Base-by-base conservation (phyloP, 108 stramenopile species). In the Nitzschia putrida region DNA sequence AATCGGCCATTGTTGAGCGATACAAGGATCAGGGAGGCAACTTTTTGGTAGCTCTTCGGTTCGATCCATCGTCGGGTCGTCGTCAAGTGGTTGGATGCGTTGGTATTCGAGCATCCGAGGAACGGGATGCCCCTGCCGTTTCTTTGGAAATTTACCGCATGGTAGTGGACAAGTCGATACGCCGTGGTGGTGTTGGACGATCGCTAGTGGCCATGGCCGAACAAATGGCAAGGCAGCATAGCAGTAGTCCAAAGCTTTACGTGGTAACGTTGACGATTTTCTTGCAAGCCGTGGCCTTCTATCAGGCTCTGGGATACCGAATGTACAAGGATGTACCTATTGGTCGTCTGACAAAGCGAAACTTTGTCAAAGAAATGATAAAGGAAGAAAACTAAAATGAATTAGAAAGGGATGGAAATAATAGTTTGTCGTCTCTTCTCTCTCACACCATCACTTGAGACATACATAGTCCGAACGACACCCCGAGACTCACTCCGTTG, bases 141-240 rank as follows among this genome's bases (percentile, higher is more conserved):
- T 77, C 78, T 11, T 80, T 80, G 59, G 88, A 93, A 77, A 70
- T 93, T 21, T 64, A 78, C 53, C 77, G 88, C 8, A 57, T 93
- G 40, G 82, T 77, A 37, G 91, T 93, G 5, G 76, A 89, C 41
- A 60, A 72, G 22, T 4, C 53, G 13, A 67, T 57, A 58, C 79
- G 87, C 69, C 78, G 85, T 13, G 61, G 22, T 60, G 87, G 91
- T 18, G 75, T 93, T 22, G 91, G 82, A 21, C 70, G 43, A 25
- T n/a, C 57, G 7, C 65, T 93, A 29, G 53, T 89, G 53, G 38
- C 72, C 18, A 56, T 60, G 37, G 29, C 29, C 29, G 29, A 34
- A 4, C 3, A 34, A 34, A 34, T 34, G 29, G 4, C 29, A 34
- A 34, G 29, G 29, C 29, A 34, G 29, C 4, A 34, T 34, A 34